These are phyloP conservation scores for Pyronema domesticum DNA, from an alignment of 495 filamentous ascomycete species.

Conservation along the genomic window DNA sequence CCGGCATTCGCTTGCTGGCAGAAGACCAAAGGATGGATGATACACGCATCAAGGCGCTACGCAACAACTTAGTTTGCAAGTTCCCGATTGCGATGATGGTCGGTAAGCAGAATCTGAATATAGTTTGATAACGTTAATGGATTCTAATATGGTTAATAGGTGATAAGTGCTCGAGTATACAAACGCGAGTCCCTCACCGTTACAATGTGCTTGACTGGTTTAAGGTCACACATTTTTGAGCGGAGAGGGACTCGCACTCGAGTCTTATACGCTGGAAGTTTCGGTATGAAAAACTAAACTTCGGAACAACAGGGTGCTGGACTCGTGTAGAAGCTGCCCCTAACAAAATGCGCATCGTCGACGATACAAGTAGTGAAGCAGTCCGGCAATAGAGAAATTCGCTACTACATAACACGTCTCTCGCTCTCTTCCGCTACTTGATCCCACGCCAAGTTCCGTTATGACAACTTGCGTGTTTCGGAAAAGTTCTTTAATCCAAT, in stretches of 20 bases:
- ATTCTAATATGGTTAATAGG: conserved; percentile 4
- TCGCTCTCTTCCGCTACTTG: no score
- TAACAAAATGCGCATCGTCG: no score
- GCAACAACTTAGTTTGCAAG: conserved; percentile 24
- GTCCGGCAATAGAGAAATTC: no score
- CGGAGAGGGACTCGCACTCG: conserved; percentile 32
- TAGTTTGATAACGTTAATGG: not conserved
- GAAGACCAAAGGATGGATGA: conserved; percentile 29
- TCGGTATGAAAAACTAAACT: conserved; percentile 54
- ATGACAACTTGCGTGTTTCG: no score
- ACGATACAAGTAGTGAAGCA: no score
- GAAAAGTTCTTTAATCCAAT: no score
- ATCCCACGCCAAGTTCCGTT: no score
- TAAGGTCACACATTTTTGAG: conserved; percentile 55
- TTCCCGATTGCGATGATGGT: conserved; percentile 40
- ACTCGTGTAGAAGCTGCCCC: conserved; percentile 23
- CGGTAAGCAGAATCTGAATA: conserved; percentile 28
- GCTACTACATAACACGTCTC: no score
- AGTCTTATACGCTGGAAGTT: conserved; percentile 35
- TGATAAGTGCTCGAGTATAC: conserved; percentile 26
- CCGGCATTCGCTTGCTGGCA: conserved; percentile 29
- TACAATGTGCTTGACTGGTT: conserved; percentile 63
- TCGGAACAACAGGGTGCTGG: conserved; percentile 52
- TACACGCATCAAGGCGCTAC: conserved; percentile 25
- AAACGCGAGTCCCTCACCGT: conserved; percentile 38